A percentile compares a stretch with the other conserved stretches of the same genome.
Evolutionary conservation across 2,329 filamentous ascomycete genomes (phyloP).

Genomic region (Aureobasidium sp.): DNA sequence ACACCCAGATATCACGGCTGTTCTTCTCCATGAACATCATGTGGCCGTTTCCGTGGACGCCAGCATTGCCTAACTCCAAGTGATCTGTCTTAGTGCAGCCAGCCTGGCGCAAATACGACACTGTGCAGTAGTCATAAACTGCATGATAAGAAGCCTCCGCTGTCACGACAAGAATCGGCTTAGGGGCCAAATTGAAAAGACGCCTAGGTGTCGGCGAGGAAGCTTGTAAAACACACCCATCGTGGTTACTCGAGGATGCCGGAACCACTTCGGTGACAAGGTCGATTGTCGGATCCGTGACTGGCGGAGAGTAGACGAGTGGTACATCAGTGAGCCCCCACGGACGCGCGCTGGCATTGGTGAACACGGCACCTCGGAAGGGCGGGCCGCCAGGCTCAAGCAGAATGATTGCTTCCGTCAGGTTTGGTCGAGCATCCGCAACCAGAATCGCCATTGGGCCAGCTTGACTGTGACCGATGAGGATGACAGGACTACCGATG

Average conservation of each 20-base stretch:
- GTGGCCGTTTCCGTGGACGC: slow-evolving; percentile 50
- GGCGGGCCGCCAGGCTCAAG: slow-evolving; percentile 51
- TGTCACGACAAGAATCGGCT: slow-evolving; percentile 47
- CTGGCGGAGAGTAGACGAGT: slow-evolving; percentile 30
- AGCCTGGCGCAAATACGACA: slow-evolving; percentile 47
- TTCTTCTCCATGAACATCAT: slow-evolving; percentile 51
- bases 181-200: slow-evolving; percentile 42
- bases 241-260: slow-evolving; percentile 20
- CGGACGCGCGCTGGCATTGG: slow-evolving; percentile 17
- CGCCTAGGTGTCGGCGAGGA: slow-evolving; percentile 32
- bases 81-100: slow-evolving; percentile 39
- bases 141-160: slow-evolving; percentile 49
- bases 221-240: slow-evolving; percentile 35
- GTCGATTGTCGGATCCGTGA: slow-evolving; percentile 23
- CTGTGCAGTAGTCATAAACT: slow-evolving; percentile 50
- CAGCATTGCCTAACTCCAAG: slow-evolving; percentile 38
- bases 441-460: slow-evolving; percentile 42
- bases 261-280: slow-evolving; percentile 15
- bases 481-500: slow-evolving; percentile 34
- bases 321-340: slow-evolving; percentile 32
- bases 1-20: slow-evolving; percentile 37
- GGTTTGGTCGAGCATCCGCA: slow-evolving; percentile 42
- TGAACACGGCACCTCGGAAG: slow-evolving; percentile 28
- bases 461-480: slow-evolving; percentile 48
- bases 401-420: slow-evolving; percentile 44